phyloP scores from a whole-genome alignment of 2,329 filamentous ascomycete genomes.

The Aspergillus pseudonomiae region DNA sequence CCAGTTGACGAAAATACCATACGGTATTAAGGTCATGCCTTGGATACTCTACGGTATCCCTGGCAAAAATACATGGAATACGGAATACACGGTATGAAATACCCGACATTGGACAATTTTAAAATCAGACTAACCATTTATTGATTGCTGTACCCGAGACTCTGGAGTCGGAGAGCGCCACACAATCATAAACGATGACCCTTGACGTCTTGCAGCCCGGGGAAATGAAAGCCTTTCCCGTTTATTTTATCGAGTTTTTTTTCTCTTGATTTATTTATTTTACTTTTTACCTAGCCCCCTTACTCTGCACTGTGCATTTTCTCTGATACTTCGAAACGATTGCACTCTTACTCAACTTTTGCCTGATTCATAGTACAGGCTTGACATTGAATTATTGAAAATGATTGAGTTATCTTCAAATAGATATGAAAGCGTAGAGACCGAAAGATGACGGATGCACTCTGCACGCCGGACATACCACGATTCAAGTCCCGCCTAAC shows the following conservation, averaged over 20 bases:
- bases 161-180: conserved; percentile 8
- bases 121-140: not conserved
- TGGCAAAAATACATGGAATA: not conserved
- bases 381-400: not conserved
- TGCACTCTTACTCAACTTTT: not conserved
- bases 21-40: too few relatives aligned
- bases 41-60: too few relatives aligned
- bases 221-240: not conserved
- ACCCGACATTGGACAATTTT: not conserved
- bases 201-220: conserved; percentile 7
- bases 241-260: not conserved
- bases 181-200: not conserved
- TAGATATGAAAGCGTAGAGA: not conserved
- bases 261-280: not conserved
- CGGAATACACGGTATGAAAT: not conserved
- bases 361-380: not conserved
- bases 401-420: not conserved
- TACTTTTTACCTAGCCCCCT: not conserved
- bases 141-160: conserved; percentile 6
- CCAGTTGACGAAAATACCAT: too few relatives aligned
- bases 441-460: not conserved
- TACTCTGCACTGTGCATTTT: not conserved
- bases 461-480: not conserved
- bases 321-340: not conserved
- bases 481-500: not conserved